phyloP scores from a whole-genome alignment of 2,329 filamentous ascomycete genomes.

The Stagonosporopsis vannaccii region DNA sequence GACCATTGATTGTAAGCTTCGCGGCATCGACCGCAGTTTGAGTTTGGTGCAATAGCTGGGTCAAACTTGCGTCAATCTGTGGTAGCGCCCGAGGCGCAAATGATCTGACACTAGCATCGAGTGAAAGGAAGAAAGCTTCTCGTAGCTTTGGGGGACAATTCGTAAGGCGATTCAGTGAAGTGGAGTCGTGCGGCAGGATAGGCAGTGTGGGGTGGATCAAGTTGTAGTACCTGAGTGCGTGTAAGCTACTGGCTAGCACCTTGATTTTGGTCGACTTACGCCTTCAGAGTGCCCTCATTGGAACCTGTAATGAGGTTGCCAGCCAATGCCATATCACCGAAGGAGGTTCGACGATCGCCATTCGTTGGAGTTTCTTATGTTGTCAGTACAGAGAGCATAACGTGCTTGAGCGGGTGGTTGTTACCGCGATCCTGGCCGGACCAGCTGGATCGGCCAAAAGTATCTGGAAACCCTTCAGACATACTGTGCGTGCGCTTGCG shows the following conservation, averaged over 20 bases:
- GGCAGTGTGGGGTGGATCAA: constrained; percentile 47
- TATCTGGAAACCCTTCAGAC: constrained; percentile 46
- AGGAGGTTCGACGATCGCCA: constrained; percentile 44
- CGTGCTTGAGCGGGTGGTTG: constrained; percentile 28
- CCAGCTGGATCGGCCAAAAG: constrained; percentile 44
- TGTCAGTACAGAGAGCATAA: constrained; percentile 32
- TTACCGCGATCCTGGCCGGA: constrained; percentile 47
- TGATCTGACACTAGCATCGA: constrained; percentile 46
- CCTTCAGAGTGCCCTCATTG: constrained; percentile 46
- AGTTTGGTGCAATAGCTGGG: constrained; percentile 40
- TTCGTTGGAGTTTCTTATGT: constrained; percentile 41
- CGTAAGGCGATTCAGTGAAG: constrained; percentile 43
- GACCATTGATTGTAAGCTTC: constrained; percentile 36
- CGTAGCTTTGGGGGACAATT: constrained; percentile 45
- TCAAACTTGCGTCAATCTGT: constrained; percentile 32
- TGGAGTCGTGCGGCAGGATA: constrained; percentile 43
- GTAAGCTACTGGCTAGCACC: constrained; percentile 22
- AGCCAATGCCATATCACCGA: constrained; percentile 44
- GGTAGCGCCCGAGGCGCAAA: constrained; percentile 39
- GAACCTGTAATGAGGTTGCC: constrained; percentile 45
- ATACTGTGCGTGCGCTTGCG: constrained; percentile 50
- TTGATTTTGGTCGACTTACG: constrained; percentile 28
- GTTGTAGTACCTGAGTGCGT: constrained; percentile 41
- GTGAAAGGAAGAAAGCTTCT: constrained; percentile 45
- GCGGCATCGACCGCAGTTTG: constrained; percentile 40